These are phyloP conservation scores for Carex scoparia DNA, from an alignment of 176 grass and related monocot genomes.

Conservation along the genomic window DNA sequence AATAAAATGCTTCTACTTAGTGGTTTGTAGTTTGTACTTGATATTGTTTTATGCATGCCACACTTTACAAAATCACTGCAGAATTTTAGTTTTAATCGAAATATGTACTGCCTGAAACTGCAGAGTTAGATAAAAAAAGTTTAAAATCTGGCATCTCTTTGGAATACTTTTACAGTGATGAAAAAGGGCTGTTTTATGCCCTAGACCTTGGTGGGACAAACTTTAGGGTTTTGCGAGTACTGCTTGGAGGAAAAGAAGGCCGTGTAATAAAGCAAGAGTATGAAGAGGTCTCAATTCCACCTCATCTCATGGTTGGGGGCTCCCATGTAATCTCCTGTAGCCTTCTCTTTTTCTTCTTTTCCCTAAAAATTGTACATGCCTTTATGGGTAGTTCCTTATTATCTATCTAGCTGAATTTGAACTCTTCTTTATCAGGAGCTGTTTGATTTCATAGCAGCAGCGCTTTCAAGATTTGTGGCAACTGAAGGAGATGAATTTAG, in stretches of 20 bases:
- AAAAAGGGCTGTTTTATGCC: slow-evolving; percentile 69
- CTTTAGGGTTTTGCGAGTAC: slow-evolving; percentile 61
- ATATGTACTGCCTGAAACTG: background rate
- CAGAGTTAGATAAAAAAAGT: background rate
- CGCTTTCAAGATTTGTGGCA: slow-evolving; percentile 62
- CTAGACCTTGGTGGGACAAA: slow-evolving; percentile 92
- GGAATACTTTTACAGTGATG: slow-evolving; percentile 31
- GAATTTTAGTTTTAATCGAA: background rate
- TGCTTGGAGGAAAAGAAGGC: slow-evolving; percentile 60
- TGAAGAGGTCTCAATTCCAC: slow-evolving; percentile 60
- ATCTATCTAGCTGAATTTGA: slow-evolving; percentile 4
- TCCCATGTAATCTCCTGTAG: slow-evolving; percentile 39
- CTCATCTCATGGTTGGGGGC: slow-evolving; percentile 54
- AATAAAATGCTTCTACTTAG: background rate
- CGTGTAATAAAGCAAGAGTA: slow-evolving; percentile 58
- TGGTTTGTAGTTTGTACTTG: background rate
- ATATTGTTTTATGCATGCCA: background rate
- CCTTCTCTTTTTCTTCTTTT: background rate
- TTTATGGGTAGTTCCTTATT: background rate
- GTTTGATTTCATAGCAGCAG: slow-evolving; percentile 67
- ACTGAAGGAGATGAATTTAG: slow-evolving; percentile 60
- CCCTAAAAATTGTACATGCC: background rate
- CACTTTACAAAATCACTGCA: background rate
- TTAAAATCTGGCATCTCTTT: background rate
- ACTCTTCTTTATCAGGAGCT: slow-evolving; percentile 46